Base-by-base conservation (phyloP, 345 rosid genomes). In the Trapa incisa region DNA sequence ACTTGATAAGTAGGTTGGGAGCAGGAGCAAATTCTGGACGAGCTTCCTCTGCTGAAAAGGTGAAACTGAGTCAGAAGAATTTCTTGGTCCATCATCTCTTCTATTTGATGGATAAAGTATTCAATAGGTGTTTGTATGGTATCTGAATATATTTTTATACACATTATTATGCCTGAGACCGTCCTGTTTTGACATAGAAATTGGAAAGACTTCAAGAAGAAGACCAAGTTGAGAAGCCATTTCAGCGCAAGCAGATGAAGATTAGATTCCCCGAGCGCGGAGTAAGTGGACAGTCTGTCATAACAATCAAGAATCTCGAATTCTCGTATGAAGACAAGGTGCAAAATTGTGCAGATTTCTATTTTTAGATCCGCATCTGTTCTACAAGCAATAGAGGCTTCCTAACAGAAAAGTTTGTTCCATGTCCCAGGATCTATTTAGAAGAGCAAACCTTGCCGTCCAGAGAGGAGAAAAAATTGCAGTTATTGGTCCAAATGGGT, bases 21-120 rank as follows among this genome's bases (percentile, higher is more conserved):
- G 90, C 89, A 0, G 98, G 97, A 69, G 97, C 85, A 12, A 87
- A 82, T 69, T 87, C 97, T 52, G 97, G 97, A 3, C 98, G 98
- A 71, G 97, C 96, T 75, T 90, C 97, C 72, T 77, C 97, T 62
- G 98, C 98, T 61, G 98, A 85, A 79, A 93, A 90, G 97, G 98
- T 90, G 71, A 14, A 66, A 52, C 14, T 33, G 33, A 38, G n/a
- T 65, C 53, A 67, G 61, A 33, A 64, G 67, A 6, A 39, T 47
- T 58, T 58, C 63, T 58, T 3, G 36, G 5, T n/a, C 61, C 61
- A 10, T 16, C 1, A 50, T 50, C 22, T 15, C 4, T 16, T 50
- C 56, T 50, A 15, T 15, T 16, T 32, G 35, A 29, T n/a, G 35
- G 29, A 2, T 3, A 54, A 17, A 1, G 60, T 16, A 54, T 50